phyloP scores from a whole-genome alignment of 2,329 filamentous ascomycete species.

The Plectosphaerella cucumerina region DNA sequence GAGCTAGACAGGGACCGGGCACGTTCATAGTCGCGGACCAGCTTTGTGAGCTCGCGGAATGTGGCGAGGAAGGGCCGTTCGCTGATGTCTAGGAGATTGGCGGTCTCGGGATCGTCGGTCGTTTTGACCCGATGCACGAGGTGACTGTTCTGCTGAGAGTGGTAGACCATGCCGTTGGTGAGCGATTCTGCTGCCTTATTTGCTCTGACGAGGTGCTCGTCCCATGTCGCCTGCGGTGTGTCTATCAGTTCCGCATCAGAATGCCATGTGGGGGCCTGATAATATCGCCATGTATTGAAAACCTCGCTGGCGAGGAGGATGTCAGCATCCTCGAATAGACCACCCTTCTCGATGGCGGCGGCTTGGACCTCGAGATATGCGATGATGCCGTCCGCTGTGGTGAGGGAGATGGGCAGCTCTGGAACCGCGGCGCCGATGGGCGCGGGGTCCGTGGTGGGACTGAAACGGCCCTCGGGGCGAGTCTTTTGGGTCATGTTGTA shows the following conservation, averaged over 20 bases:
- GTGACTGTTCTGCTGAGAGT: background rate
- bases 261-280: background rate
- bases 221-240: background rate
- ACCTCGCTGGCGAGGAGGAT: background rate
- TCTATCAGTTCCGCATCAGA: background rate
- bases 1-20: background rate
- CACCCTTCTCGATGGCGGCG: constrained; percentile 2
- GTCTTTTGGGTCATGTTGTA: background rate
- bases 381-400: constrained; percentile 1
- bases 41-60: background rate
- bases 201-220: constrained; percentile 1
- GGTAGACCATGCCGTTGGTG: constrained; percentile 3
- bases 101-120: background rate
- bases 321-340: background rate
- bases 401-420: background rate
- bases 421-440: background rate
- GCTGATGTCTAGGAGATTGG: background rate
- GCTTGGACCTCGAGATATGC: constrained; percentile 2
- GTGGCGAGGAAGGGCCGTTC: background rate
- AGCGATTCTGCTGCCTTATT: constrained; percentile 7
- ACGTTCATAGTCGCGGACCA: background rate
- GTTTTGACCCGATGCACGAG: background rate
- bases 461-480: background rate
- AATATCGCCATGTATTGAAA: constrained; percentile 9
- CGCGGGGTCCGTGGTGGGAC: background rate